phyloP scores from a whole-genome alignment of 345 rosid species.

The Diplotaxis tenuifolia region DNA sequence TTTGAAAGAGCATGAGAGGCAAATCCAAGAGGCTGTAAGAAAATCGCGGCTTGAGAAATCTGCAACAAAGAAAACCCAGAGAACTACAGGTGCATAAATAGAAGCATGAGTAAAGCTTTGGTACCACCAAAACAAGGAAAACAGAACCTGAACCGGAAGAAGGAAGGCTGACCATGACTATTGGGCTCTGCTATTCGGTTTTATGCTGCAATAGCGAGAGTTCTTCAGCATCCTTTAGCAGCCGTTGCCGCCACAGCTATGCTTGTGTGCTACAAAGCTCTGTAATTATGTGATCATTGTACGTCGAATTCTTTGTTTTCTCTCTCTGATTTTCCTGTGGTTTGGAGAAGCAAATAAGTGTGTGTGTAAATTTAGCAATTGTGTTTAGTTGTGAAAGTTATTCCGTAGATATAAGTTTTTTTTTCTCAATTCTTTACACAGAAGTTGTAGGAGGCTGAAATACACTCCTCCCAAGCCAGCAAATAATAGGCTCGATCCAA shows the following conservation, averaged over 20 bases:
- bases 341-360: background rate
- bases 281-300: constrained; percentile 24
- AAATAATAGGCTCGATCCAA: no score
- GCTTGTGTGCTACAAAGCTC: constrained; percentile 22
- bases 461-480: no score
- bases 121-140: background rate
- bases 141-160: background rate
- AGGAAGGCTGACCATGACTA: background rate
- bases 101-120: constrained; percentile 12
- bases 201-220: background rate
- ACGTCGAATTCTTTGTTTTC: constrained; percentile 7
- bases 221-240: background rate
- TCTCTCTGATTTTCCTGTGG: constrained; percentile 13
- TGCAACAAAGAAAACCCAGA: constrained; percentile 41
- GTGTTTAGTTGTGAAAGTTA: constrained; percentile 20
- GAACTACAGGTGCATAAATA: constrained; percentile 12
- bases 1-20: constrained; percentile 87
- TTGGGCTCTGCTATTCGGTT: background rate
- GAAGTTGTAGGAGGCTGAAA: no score
- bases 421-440: background rate
- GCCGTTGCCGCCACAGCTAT: background rate
- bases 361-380: constrained; percentile 25
- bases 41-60: constrained; percentile 69
- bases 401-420: constrained; percentile 17
- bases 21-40: constrained; percentile 88